Evolutionary conservation across 2,329 filamentous ascomycete species (phyloP).

Genomic region (Sordariomycetes sp.): DNA sequence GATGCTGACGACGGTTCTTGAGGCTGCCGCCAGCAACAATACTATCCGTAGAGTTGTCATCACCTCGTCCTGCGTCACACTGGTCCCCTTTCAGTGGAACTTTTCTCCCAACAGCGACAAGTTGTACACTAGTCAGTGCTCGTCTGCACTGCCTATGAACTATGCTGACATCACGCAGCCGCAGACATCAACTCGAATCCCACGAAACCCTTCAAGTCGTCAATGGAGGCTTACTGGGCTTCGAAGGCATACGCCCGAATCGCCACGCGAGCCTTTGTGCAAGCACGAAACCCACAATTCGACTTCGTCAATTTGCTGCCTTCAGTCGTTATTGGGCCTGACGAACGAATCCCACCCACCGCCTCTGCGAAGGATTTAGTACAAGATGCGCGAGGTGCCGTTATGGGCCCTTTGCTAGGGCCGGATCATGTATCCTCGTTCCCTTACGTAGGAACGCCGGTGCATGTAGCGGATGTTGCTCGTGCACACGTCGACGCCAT

Average conservation of each 20-base stretch:
- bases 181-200: conserved; percentile 4
- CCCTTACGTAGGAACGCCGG: conserved; percentile 8
- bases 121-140: conserved; percentile 6
- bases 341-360: conserved; percentile 4
- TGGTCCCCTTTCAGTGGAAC: conserved; percentile 8
- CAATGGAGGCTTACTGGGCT: conserved; percentile 9
- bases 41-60: conserved; percentile 8
- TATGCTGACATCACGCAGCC: background rate
- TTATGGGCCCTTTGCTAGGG: conserved; percentile 6
- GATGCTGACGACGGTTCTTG: conserved; percentile 5
- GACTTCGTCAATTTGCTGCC: conserved; percentile 8
- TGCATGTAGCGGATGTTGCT: conserved; percentile 8
- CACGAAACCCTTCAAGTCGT: conserved; percentile 1
- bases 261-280: conserved; percentile 1
- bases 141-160: background rate
- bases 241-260: conserved; percentile 7
- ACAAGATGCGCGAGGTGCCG: conserved; percentile 3
- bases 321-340: conserved; percentile 7
- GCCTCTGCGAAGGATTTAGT: conserved; percentile 3
- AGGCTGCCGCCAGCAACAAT: conserved; percentile 4
- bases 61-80: conserved; percentile 8
- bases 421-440: conserved; percentile 5
- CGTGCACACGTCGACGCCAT: conserved; percentile 8
- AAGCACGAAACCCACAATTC: conserved; percentile 5
- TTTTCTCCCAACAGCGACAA: conserved; percentile 5